Conservation (phyloP, 2,329 filamentous ascomycete genomes). For the Cercospora brassicicola region DNA sequence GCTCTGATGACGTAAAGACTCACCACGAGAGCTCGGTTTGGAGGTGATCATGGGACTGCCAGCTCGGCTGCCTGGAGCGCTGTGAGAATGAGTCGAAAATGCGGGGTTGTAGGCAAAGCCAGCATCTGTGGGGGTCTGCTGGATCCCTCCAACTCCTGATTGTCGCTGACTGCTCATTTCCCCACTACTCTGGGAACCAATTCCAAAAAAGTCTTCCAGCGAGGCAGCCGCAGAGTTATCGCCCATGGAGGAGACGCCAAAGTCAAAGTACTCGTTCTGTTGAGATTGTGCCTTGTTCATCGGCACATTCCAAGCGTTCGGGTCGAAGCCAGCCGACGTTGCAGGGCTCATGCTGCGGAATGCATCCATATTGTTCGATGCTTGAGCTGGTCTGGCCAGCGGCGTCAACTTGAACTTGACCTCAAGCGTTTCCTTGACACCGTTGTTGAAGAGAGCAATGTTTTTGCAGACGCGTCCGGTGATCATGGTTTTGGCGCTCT, state of each 20-base stretch:
- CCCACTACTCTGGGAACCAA: conserved; percentile 26
- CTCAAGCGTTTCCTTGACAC: conserved; percentile 83
- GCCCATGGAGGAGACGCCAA: conserved; percentile 23
- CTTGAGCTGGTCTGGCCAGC: conserved; percentile 63
- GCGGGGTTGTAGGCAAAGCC: conserved; percentile 37
- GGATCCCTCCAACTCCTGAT: conserved; percentile 32
- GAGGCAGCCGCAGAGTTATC: conserved; percentile 28
- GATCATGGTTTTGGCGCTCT: conserved; percentile 69
- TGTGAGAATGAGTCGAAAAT: conserved; percentile 37
- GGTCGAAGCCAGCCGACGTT: conserved; percentile 64
- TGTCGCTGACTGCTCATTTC: conserved; percentile 27
- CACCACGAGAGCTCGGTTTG: conserved; percentile 39
- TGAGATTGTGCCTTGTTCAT: conserved; percentile 57
- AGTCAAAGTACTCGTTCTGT: conserved; percentile 33
- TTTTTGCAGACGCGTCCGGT: conserved; percentile 91
- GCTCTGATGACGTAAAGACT: conserved; percentile 38
- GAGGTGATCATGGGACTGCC: conserved; percentile 49
- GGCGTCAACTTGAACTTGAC: conserved; percentile 85
- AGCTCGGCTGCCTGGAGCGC: conserved; percentile 44
- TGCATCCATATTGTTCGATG: conserved; percentile 60
- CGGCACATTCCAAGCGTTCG: conserved; percentile 69
- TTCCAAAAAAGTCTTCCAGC: conserved; percentile 38
- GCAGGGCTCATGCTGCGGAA: conserved; percentile 60
- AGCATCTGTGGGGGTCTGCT: conserved; percentile 37
- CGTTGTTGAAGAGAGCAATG: conserved; percentile 77